Evolutionary conservation across 257 asterid genomes (phyloP).

Genomic region (Cynanchum wilfordii): DNA sequence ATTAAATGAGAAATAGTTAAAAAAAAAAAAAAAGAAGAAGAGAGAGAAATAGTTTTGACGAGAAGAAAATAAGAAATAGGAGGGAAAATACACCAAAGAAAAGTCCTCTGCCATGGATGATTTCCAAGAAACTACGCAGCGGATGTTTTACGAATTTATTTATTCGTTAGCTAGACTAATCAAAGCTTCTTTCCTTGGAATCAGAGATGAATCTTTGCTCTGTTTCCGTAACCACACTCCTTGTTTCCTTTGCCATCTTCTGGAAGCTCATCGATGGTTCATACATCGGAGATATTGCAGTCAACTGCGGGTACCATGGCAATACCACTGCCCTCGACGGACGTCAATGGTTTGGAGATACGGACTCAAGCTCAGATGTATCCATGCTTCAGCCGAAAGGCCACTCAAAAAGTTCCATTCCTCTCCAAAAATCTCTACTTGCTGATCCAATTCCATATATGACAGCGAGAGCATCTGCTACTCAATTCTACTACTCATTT

Average conservation of each 20-base stretch:
- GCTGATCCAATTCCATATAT: slow-evolving; percentile 12
- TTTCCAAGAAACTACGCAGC: too few species aligned
- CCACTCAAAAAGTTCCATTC: neutral
- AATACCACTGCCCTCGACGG: neutral
- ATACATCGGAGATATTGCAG: neutral
- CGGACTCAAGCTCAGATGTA: neutral
- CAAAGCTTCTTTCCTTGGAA: too few species aligned
- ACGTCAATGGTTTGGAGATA: slow-evolving; percentile 11
- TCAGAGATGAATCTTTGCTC: too few species aligned
- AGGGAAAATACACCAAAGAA: too few species aligned
- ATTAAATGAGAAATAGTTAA: too few species aligned
- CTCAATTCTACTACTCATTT: slow-evolving; percentile 17
- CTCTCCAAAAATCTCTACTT: neutral
- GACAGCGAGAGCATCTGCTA: slow-evolving; percentile 7
- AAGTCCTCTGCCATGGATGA: too few species aligned
- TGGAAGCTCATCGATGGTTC: neutral
- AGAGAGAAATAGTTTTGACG: too few species aligned
- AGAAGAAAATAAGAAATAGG: too few species aligned
- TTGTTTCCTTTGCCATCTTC: neutral
- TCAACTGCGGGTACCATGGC: neutral
- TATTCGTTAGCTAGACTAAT: too few species aligned
- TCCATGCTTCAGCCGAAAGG: neutral
- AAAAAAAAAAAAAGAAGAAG: too few species aligned
- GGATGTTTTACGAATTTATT: too few species aligned
- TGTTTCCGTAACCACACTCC: too few species aligned